Base-by-base conservation (phyloP, 1,284 basidiomycete species). In the Cystodermella granulosa region DNA sequence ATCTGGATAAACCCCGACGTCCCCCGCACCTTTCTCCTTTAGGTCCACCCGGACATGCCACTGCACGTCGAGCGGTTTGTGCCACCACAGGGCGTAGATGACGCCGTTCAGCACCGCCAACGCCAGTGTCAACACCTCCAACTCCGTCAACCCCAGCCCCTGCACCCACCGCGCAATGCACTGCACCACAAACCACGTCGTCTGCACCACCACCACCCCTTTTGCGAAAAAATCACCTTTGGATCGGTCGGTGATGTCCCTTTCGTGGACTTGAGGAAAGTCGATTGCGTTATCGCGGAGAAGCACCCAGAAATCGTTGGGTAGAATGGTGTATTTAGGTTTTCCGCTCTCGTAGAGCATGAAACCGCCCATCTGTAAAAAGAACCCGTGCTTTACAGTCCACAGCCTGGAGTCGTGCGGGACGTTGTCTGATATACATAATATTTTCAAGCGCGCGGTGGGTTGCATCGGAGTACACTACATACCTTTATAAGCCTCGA, bases 141-240 rank as follows among this genome's bases (percentile, higher is more conserved):
- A 48, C 31, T 63, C 51, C 6, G 59, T 59, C 18, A 57, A 23
- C 1, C 41, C 28, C 14, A 59, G 47, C 4, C 47, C 40, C 24
- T 52, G 31, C 11, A 36, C 39, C 18, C 38, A 21, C 14, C 60
- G 57, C 3, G 49, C 44, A 15, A 53, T 24, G 20, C 49, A 55
- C 45, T 60, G 57, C 3, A 41, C 18, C 2, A 52, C 40, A 44
- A 61, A 61, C 60, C 60, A 61, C 3, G 47, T 24, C 5, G 55
- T 56, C 34, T 61, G 60, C 8, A 51, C 38, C 3, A 64, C 23
- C 3, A 56, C 56, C 14, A 67, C 28, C 6, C 43, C 49, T 36
- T 67, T 67, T 0, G 62, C 52, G 4, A 67, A 35, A 7, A 52
- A 44, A 42, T 66, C 62, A 2, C 58, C 56, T 48, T 67, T 66